These are phyloP conservation scores for Penicillium herquei DNA, from an alignment of 495 filamentous ascomycete species.

Conservation along the genomic window DNA sequence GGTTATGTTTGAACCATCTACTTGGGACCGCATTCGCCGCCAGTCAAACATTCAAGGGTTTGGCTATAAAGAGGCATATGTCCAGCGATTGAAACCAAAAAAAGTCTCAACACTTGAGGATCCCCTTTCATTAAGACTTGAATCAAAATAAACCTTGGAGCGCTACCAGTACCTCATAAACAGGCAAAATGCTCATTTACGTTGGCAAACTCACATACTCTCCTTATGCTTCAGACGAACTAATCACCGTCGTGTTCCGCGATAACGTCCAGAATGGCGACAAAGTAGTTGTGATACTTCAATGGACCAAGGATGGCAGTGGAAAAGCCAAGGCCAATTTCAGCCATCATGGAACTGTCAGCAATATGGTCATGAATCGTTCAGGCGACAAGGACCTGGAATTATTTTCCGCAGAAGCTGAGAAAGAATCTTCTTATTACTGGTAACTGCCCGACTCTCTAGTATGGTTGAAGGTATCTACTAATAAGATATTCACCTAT, in stretches of 20 bases:
- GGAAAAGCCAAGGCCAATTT: background rate
- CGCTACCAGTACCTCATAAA: background rate
- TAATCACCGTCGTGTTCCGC: background rate
- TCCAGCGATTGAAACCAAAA: too few species aligned
- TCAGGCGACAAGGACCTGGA: background rate
- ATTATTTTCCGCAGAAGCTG: background rate
- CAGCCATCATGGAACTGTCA: background rate
- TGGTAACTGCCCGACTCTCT: background rate
- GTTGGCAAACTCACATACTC: slow-evolving; percentile 2
- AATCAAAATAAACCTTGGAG: too few species aligned
- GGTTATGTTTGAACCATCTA: too few species aligned
- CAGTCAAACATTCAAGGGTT: too few species aligned
- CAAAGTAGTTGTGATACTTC: background rate
- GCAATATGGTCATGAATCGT: background rate
- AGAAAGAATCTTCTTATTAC: background rate
- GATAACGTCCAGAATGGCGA: background rate
- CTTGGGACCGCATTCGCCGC: too few species aligned
- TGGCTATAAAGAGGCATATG: too few species aligned
- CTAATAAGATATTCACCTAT: background rate
- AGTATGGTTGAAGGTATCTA: background rate
- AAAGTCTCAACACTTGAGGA: too few species aligned
- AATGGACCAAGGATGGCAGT: background rate
- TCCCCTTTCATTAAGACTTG: background rate
- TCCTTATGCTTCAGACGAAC: slow-evolving; percentile 1
- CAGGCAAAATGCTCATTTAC: background rate